Conservation (phyloP, 1,284 basidiomycete species). For the Irpex sp. region DNA sequence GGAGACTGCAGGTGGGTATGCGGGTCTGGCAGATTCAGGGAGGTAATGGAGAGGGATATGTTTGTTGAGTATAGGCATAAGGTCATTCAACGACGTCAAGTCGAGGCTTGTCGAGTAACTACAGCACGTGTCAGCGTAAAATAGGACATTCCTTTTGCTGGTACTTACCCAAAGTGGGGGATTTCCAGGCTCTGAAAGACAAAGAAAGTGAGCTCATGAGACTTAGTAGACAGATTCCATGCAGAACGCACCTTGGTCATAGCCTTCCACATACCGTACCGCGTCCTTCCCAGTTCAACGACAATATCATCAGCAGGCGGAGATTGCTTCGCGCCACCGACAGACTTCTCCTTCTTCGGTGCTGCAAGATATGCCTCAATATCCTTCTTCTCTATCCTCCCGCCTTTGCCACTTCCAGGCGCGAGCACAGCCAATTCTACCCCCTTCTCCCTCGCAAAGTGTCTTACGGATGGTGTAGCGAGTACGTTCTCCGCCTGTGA, state of each 20-base stretch:
- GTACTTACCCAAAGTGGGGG: constrained; percentile 32
- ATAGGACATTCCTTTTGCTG: background rate
- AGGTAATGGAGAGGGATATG: constrained; percentile 66
- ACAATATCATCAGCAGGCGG: constrained; percentile 37
- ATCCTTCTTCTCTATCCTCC: constrained; percentile 73
- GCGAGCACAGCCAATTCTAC: constrained; percentile 56
- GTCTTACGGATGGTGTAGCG: constrained; percentile 74
- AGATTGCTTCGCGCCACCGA: background rate
- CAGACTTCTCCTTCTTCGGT: background rate
- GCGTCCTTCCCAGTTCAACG: constrained; percentile 72
- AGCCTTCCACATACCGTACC: constrained; percentile 83
- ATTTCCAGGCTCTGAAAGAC: constrained; percentile 64
- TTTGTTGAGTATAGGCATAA: constrained; percentile 66
- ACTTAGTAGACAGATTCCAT: background rate
- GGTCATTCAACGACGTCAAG: constrained; percentile 68
- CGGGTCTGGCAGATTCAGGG: constrained; percentile 28
- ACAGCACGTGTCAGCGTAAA: background rate
- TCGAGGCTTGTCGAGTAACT: constrained; percentile 81
- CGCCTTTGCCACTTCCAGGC: constrained; percentile 71
- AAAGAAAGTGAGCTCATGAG: too few species aligned
- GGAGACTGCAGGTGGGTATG: constrained; percentile 37
- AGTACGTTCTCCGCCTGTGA: constrained; percentile 37
- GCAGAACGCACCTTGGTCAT: constrained; percentile 61
- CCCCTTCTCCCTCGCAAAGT: constrained; percentile 64
- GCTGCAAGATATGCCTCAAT: constrained; percentile 52